Evolutionary conservation across 805 yeast genomes (phyloP), one percentile per base, ranked within the genome.

Genomic region (Teunomyces kruisii): DNA sequence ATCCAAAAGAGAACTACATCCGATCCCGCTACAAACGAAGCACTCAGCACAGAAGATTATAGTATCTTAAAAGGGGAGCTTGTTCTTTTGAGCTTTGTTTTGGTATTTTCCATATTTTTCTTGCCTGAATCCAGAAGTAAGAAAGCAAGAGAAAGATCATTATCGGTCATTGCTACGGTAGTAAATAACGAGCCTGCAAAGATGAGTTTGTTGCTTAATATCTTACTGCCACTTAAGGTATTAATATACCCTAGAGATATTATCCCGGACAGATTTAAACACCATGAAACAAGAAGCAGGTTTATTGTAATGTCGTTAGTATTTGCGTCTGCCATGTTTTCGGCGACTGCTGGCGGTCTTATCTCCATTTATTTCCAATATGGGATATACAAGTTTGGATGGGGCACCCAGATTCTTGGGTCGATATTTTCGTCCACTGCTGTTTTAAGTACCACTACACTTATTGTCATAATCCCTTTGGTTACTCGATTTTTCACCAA

Each of bases 111-210:
- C 12, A 29, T 48, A 9, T 32, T 52, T 13, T 41, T 57, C 10
- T 40, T 55, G 35, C 59, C 58, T 8, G 62, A 57, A 32, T 50
- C 56, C 8, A 40, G 61, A n/a, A 42, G 53, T 17, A 27, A 44
- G 33, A 30, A 32, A 32, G 59, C 60, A 6, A 50, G 57, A 15
- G 39, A 50, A 13, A 50, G 46, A 53, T 55, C 60, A 12, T 44
- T 59, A 32, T 36, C 45, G 7, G 24, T 19, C 3, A 14, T 16
- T 37, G 40, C 22, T 24, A 17, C 24, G 13, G 31, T 14, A 5
- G 1, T 13, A 15, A 26, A 12, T 10, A 6, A 19, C 9, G 17
- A 22, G 22, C 37, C 43, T 14, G 6, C 37, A 2, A 15, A 19
- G 14, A 8, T 22, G 12, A 19, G 6, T 40, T n/a, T 16, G 16